Conservation (phyloP, 148 eudicot species). For the Silene uniflora region DNA sequence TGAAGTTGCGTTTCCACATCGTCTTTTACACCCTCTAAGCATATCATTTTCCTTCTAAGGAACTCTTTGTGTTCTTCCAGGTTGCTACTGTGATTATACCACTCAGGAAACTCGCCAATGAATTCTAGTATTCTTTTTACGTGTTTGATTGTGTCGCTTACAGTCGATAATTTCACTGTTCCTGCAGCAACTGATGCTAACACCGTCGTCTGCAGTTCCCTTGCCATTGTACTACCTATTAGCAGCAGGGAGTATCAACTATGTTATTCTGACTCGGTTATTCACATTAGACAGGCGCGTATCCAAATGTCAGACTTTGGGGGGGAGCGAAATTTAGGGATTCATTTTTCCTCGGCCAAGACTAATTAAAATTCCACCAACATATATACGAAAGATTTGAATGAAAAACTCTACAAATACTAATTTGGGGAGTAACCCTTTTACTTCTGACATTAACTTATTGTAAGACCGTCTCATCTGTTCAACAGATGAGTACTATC, state of each 20-base stretch:
- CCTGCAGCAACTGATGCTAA: not conserved
- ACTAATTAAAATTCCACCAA: too few species aligned
- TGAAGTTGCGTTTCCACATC: slow-evolving; percentile 17
- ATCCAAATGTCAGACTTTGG: not conserved
- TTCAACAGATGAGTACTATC: too few species aligned
- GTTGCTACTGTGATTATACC: slow-evolving; percentile 19
- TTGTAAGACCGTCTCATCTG: too few species aligned
- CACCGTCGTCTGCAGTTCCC: slow-evolving; percentile 2
- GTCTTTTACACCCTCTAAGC: slow-evolving; percentile 14
- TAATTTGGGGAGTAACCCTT: too few species aligned
- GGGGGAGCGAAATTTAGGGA: too few species aligned
- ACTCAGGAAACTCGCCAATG: slow-evolving; percentile 15
- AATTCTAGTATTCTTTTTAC: slow-evolving; percentile 10
- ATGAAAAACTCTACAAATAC: too few species aligned
- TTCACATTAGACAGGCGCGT: not conserved
- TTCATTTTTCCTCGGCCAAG: too few species aligned
- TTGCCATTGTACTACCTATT: slow-evolving; percentile 23
- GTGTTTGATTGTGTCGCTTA: slow-evolving; percentile 8
- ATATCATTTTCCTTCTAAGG: slow-evolving; percentile 8
- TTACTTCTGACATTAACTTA: too few species aligned
- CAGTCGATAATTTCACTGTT: not conserved
- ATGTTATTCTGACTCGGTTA: too few species aligned
- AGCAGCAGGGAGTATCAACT: not conserved
- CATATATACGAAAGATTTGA: too few species aligned
- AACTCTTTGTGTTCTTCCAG: slow-evolving; percentile 15